Conservation (phyloP, 1,139 yeast species). For the Debaryomyces singareniensis region DNA sequence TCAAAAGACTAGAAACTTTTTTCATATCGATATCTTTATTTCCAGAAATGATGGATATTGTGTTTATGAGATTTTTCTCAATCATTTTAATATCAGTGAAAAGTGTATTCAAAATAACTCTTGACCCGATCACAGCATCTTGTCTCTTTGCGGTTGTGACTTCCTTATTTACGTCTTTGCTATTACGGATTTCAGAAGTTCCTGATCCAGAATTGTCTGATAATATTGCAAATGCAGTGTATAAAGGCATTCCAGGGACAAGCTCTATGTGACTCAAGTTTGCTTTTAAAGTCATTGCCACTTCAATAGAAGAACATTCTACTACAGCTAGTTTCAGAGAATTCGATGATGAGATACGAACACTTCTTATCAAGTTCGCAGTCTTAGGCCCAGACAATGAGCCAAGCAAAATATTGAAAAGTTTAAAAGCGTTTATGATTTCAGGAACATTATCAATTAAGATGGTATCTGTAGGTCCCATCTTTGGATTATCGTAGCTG, state of each 20-base stretch:
- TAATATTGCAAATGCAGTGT: slow-evolving; percentile 64
- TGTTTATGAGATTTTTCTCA: slow-evolving; percentile 16
- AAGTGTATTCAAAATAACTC: slow-evolving; percentile 6
- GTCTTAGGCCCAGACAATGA: slow-evolving; percentile 20
- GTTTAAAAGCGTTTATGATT: slow-evolving; percentile 29
- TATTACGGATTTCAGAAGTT: neutral
- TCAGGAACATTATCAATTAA: slow-evolving; percentile 73
- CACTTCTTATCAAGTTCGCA: slow-evolving; percentile 26
- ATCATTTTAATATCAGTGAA: slow-evolving; percentile 24
- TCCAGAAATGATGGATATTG: slow-evolving; percentile 14
- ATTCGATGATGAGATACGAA: slow-evolving; percentile 48
- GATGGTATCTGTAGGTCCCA: slow-evolving; percentile 74
- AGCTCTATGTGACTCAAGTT: slow-evolving; percentile 77
- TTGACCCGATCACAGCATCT: slow-evolving; percentile 4
- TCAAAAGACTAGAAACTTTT: slow-evolving; percentile 27
- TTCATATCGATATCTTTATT: slow-evolving; percentile 19
- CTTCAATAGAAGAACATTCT: slow-evolving; percentile 64
- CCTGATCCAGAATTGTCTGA: slow-evolving; percentile 14
- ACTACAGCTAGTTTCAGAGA: slow-evolving; percentile 53
- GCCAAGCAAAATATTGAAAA: slow-evolving; percentile 28
- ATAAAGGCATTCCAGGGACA: slow-evolving; percentile 62
- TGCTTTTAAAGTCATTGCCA: slow-evolving; percentile 74
- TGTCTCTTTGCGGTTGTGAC: slow-evolving; percentile 9
- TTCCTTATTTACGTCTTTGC: neutral
- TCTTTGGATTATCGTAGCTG: slow-evolving; percentile 57